These are phyloP conservation scores for Pleurotus giganteus DNA, from an alignment of 768 basidiomycete species.

Conservation along the genomic window DNA sequence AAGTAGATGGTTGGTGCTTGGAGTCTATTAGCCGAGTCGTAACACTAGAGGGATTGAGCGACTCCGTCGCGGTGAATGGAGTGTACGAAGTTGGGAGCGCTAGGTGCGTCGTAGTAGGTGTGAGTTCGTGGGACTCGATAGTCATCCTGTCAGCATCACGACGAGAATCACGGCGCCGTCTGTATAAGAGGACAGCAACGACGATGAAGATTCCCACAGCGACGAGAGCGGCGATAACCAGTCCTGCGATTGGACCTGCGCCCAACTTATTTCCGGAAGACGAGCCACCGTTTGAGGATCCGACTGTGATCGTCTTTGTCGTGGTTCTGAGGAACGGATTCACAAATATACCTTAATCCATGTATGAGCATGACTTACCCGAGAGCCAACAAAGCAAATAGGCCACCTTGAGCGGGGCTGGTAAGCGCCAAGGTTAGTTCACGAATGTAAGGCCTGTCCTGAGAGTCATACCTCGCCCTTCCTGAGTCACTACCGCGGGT, in stretches of 20 bases:
- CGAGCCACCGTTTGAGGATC: not conserved
- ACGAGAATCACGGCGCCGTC: not conserved
- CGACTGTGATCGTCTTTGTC: not conserved
- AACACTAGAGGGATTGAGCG: too few species aligned
- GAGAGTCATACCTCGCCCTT: constrained; percentile 14
- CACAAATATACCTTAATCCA: not conserved
- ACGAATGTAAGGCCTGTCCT: not conserved
- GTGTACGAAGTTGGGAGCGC: too few species aligned
- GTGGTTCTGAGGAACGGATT: not conserved
- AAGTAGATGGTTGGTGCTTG: too few species aligned
- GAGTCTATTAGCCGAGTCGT: too few species aligned
- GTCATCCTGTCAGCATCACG: too few species aligned
- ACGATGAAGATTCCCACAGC: not conserved
- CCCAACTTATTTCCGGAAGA: not conserved
- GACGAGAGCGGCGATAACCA: not conserved
- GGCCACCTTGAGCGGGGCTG: constrained; percentile 33
- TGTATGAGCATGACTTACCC: not conserved
- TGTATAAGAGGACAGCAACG: not conserved
- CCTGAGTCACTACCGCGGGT: too few species aligned
- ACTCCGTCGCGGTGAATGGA: too few species aligned
- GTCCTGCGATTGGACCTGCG: not conserved
- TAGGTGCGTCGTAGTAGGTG: not conserved
- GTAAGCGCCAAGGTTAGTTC: not conserved
- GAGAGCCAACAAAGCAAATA: constrained; percentile 27
- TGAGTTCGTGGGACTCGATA: too few species aligned